These are phyloP conservation scores for Cynanchum wilfordii DNA, from an alignment of 257 asterid species.

Conservation along the genomic window DNA sequence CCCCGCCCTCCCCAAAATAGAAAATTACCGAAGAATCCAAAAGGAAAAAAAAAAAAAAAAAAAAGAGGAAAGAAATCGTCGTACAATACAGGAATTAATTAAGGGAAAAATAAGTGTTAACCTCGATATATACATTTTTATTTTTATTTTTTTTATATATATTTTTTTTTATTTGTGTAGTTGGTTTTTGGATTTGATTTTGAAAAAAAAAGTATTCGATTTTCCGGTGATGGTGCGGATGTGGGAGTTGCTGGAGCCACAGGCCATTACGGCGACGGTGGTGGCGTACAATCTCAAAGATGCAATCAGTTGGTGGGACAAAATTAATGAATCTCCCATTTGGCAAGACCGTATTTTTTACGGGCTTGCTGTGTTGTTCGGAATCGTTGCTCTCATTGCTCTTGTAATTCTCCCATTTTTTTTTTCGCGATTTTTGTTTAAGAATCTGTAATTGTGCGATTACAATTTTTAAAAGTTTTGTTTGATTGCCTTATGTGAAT, in stretches of 20 bases:
- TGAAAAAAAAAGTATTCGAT: not conserved
- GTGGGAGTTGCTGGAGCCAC: slow-evolving; percentile 37
- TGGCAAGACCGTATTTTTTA: slow-evolving; percentile 90
- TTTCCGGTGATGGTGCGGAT: slow-evolving; percentile 32
- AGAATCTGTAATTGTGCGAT: not conserved
- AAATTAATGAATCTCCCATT: slow-evolving; percentile 46
- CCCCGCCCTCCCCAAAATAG: not conserved
- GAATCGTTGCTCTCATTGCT: slow-evolving; percentile 71
- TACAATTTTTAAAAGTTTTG: not conserved
- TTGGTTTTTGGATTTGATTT: not conserved
- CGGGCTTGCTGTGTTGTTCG: slow-evolving; percentile 62
- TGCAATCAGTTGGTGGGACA: slow-evolving; percentile 79
- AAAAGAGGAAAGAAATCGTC: not conserved
- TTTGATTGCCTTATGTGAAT: not conserved
- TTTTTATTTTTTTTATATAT: too few species aligned
- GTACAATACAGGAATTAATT: not conserved
- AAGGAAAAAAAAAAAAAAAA: not conserved
- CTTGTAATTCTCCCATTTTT: slow-evolving; percentile 36
- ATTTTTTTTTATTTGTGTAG: not conserved
- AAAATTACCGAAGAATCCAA: not conserved
- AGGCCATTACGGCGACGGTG: slow-evolving; percentile 28
- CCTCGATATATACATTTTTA: not conserved
- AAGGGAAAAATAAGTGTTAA: not conserved
- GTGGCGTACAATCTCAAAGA: slow-evolving; percentile 60
- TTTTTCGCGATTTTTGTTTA: not conserved